Conservation (phyloP, 768 basidiomycete genomes). For the Phlebiopsis gigantea region DNA sequence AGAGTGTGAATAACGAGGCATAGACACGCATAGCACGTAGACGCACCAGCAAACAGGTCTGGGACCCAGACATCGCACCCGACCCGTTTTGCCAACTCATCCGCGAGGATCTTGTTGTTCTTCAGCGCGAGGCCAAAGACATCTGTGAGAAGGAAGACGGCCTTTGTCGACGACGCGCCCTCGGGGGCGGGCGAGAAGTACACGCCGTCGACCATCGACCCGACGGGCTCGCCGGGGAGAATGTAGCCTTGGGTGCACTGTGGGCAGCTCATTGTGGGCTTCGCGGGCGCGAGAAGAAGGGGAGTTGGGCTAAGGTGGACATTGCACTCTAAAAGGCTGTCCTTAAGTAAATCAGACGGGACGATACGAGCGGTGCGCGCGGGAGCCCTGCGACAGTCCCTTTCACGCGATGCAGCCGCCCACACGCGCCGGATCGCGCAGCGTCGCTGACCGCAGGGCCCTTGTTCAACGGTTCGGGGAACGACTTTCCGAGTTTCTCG, state of each 20-base stretch:
- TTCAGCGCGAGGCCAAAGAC: constrained; percentile 48
- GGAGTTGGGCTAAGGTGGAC: not conserved
- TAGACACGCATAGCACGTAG: not conserved
- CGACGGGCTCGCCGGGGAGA: constrained; percentile 42
- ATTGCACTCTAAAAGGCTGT: not conserved
- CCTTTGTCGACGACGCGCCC: constrained; percentile 25
- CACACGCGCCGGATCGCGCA: no score
- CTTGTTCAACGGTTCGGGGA: no score
- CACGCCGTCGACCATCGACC: constrained; percentile 35
- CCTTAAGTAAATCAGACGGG: no score
- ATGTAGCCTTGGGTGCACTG: constrained; percentile 38
- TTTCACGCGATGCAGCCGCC: no score
- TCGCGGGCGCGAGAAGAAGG: not conserved
- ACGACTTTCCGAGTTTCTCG: no score
- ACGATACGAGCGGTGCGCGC: no score
- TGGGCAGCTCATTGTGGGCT: constrained; percentile 16
- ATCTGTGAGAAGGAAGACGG: constrained; percentile 51
- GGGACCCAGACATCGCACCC: constrained; percentile 62
- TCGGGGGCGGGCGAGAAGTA: constrained; percentile 36
- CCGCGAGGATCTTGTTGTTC: constrained; percentile 55
- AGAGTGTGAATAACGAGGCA: not conserved
- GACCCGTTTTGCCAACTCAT: constrained; percentile 41
- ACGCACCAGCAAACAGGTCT: constrained; percentile 51
- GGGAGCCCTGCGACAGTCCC: no score
- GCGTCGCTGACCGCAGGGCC: no score